A percentile compares a stretch with the other conserved stretches of the same genome.
These are phyloP conservation scores for Starmerella floris DNA, from an alignment of 805 yeast genomes.

Conservation along the genomic window DNA sequence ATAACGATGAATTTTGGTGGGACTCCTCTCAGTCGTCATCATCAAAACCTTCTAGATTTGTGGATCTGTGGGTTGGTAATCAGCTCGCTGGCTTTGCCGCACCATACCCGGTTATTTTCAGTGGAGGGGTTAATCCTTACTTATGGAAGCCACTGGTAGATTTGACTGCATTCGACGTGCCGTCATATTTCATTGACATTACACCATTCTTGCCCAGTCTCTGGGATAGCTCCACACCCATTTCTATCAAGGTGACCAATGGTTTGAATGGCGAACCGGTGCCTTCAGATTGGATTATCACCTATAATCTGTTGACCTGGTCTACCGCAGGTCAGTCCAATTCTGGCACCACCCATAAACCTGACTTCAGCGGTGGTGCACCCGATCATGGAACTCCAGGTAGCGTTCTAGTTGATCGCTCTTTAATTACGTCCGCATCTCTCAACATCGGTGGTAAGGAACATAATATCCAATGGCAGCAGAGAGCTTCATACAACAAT, in stretches of 20 bases:
- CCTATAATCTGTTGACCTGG: slow-evolving; percentile 26
- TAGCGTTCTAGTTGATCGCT: slow-evolving; percentile 5
- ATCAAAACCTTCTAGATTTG: slow-evolving; percentile 33
- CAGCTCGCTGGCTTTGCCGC: slow-evolving; percentile 44
- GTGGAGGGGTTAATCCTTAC: slow-evolving; percentile 72
- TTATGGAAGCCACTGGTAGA: slow-evolving; percentile 75
- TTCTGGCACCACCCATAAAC: slow-evolving; percentile 10
- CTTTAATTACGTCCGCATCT: slow-evolving; percentile 12
- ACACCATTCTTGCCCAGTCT: slow-evolving; percentile 57
- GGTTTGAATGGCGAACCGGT: slow-evolving; percentile 17
- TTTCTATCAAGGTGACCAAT: slow-evolving; percentile 40
- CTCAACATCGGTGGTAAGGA: slow-evolving; percentile 16
- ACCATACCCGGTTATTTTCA: slow-evolving; percentile 62
- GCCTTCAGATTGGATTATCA: slow-evolving; percentile 26
- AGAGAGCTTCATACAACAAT: slow-evolving; percentile 14
- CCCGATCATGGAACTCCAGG: not conserved
- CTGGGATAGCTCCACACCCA: slow-evolving; percentile 40
- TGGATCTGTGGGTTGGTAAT: slow-evolving; percentile 50
- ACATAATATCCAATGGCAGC: slow-evolving; percentile 16
- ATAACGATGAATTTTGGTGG: slow-evolving; percentile 75
- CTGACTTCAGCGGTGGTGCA: slow-evolving; percentile 1
- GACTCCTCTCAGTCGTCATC: slow-evolving; percentile 26
- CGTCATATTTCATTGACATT: slow-evolving; percentile 55
- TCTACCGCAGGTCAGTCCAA: slow-evolving; percentile 16
- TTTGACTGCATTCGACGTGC: slow-evolving; percentile 57